Evolutionary conservation across 2,329 filamentous ascomycete genomes (phyloP).

Genomic region (Dothideomycetidae sp.): DNA sequence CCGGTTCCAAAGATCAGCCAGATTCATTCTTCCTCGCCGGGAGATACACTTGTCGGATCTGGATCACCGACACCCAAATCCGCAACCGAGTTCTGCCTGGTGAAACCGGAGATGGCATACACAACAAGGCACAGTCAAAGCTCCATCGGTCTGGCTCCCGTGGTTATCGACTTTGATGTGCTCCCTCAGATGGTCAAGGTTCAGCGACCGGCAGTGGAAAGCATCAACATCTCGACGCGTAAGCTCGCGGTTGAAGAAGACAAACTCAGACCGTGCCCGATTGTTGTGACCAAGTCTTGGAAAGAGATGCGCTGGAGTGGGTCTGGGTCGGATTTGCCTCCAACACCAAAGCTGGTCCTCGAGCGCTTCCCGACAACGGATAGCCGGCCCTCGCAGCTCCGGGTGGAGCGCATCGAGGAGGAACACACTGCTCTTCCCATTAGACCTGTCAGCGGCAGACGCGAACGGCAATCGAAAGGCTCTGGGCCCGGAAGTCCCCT

Average conservation of each 20-base stretch:
- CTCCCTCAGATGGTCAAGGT: constrained; percentile 2
- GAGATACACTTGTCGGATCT: constrained; percentile 1
- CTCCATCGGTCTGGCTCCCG: not conserved
- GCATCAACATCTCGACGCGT: constrained; percentile 5
- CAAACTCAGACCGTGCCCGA: constrained; percentile 1
- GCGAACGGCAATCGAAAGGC: no score
- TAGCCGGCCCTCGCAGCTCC: not conserved
- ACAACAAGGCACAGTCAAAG: not conserved
- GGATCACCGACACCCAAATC: constrained; percentile 1
- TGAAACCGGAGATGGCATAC: constrained; percentile 7
- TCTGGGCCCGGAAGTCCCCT: no score
- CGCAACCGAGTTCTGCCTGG: not conserved
- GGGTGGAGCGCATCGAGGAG: no score
- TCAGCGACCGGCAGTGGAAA: not conserved
- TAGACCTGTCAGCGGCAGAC: no score
- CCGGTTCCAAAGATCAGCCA: constrained; percentile 3
- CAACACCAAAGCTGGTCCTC: constrained; percentile 15
- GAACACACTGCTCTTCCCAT: no score
- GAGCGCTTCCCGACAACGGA: constrained; percentile 6
- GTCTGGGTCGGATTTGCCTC: constrained; percentile 19
- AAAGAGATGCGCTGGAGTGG: constrained; percentile 16
- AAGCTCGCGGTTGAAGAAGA: constrained; percentile 2
- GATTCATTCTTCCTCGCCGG: not conserved
- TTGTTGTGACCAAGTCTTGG: no score
- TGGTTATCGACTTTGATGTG: not conserved